These are phyloP conservation scores for Farysia itapuensis DNA, from an alignment of 1,284 basidiomycete species.

Conservation along the genomic window DNA sequence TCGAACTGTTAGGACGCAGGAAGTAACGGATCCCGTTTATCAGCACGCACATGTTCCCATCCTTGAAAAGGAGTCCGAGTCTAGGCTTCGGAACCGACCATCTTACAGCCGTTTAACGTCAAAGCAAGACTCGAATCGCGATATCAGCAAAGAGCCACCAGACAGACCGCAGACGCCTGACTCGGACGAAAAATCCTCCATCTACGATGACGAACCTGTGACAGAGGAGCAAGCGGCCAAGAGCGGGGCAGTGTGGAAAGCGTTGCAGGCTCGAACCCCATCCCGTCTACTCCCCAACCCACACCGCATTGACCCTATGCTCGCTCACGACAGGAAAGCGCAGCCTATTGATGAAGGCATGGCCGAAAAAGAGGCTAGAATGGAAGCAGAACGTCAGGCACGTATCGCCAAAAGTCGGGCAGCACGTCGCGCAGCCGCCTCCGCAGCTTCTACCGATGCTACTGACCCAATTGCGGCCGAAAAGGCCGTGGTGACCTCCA, in stretches of 20 bases:
- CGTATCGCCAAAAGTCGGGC: slow-evolving; percentile 19
- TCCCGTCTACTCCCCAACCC: slow-evolving; percentile 43
- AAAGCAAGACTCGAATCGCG: slow-evolving; percentile 5
- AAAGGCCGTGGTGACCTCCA: not conserved
- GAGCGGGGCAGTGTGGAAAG: slow-evolving; percentile 9
- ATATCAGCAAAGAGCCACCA: slow-evolving; percentile 6
- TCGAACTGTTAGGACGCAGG: slow-evolving; percentile 3
- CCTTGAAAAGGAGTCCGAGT: slow-evolving; percentile 18
- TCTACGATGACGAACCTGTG: slow-evolving; percentile 17
- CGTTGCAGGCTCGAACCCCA: slow-evolving; percentile 10
- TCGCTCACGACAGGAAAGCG: slow-evolving; percentile 32
- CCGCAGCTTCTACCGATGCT: too few species aligned
- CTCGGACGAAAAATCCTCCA: slow-evolving; percentile 7
- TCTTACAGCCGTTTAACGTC: too few species aligned
- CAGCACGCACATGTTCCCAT: slow-evolving; percentile 18
- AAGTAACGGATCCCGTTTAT: slow-evolving; percentile 14
- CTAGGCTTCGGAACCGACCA: too few species aligned
- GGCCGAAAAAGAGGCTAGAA: slow-evolving; percentile 27
- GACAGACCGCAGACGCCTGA: slow-evolving; percentile 6
- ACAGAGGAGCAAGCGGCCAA: slow-evolving; percentile 44
- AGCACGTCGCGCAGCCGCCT: slow-evolving; percentile 11
- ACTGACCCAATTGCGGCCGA: not conserved
- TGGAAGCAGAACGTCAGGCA: slow-evolving; percentile 26
- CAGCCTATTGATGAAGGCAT: slow-evolving; percentile 15
- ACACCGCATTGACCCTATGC: slow-evolving; percentile 43